Evolutionary conservation across 139 green algal species (phyloP), one percentile per base, ranked within the genome.

Genomic region (Nannochloris sp.): DNA sequence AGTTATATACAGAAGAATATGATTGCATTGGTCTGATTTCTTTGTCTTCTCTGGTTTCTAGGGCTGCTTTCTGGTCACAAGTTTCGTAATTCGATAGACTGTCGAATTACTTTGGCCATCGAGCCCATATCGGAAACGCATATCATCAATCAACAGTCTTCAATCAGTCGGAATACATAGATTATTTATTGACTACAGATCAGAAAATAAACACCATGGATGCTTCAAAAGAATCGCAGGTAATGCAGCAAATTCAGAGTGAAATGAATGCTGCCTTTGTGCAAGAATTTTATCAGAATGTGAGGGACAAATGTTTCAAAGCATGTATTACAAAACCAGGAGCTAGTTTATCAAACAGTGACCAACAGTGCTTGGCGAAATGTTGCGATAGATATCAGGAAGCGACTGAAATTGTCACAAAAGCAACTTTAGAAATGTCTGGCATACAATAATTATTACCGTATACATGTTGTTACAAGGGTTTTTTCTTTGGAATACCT

Each of bases 251-350:
- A 55, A 69, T 70, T 43, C 25, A 78, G 43, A 66, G 73, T 14
- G 65, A 73, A 53, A 78, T 78, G 71, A 61, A 49, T 18, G 51
- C 73, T 3, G 60, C 65, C 10, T 72, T 70, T 49, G 40, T 78
- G 2, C 65, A 78, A 37, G 65, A 70, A 36, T 77, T 77, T 48
- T 77, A 77, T 54, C 70, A 77, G 80, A 95, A 88, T 7, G 85
- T 96, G 24, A 76, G 90, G 5, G 90, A 97, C 73, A 95, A 95
- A 70, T 97, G 91, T 75, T 97, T 96, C 61, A 83, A 92, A 54
- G 78, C 82, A 61, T 97, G 91, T 70, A 64, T 97, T 16, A 87
- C 83, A 31, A 92, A 82, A 67, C 91, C 91, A 0, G 79, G 80
- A 16, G 85, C 55, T 57, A 89, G 76, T 56, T 64, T 97, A n/a